A percentile compares a stretch with the other conserved stretches of the same genome.
phyloP scores from a whole-genome alignment of 2,329 filamentous ascomycete species.

The Venturia aucupariae region DNA sequence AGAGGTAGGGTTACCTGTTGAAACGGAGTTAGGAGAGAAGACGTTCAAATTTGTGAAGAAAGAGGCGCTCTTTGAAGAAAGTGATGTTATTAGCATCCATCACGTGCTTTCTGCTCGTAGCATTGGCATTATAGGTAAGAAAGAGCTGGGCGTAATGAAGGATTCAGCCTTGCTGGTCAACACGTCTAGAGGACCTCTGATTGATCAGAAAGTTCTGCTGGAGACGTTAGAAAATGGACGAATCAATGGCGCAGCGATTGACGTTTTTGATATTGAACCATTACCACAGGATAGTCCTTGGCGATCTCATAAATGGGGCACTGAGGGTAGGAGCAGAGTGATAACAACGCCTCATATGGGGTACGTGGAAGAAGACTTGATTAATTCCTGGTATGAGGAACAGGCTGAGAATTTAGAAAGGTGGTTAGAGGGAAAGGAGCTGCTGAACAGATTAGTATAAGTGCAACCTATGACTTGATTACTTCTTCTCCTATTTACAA shows the following conservation, averaged over 20 bases:
- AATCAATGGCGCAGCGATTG: conserved; percentile 58
- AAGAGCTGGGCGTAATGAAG: conserved; percentile 59
- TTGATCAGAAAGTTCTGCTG: conserved; percentile 55
- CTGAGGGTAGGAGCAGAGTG: conserved; percentile 55
- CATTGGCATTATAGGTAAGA: conserved; percentile 48
- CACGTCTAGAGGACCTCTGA: conserved; percentile 57
- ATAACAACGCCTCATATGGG: conserved; percentile 73
- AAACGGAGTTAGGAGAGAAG: conserved; percentile 45
- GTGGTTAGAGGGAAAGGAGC: conserved; percentile 51
- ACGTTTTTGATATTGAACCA: conserved; percentile 64
- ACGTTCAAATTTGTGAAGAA: conserved; percentile 61
- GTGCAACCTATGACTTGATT: not conserved
- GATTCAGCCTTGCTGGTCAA: conserved; percentile 55
- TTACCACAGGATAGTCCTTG: conserved; percentile 55
- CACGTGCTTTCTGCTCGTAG: conserved; percentile 63
- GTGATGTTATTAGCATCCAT: conserved; percentile 64
- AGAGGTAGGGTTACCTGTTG: conserved; percentile 50
- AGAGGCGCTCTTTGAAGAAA: conserved; percentile 51
- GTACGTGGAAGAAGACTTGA: conserved; percentile 59
- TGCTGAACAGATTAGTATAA: not conserved
- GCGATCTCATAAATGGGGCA: conserved; percentile 58
- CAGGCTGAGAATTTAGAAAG: conserved; percentile 57
- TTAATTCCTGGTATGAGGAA: conserved; percentile 60
- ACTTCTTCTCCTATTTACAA: too few species aligned
- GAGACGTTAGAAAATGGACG: conserved; percentile 45